These are phyloP conservation scores for Vanderwaltozyma yarrowii DNA, from an alignment of 805 yeast species.

Conservation along the genomic window DNA sequence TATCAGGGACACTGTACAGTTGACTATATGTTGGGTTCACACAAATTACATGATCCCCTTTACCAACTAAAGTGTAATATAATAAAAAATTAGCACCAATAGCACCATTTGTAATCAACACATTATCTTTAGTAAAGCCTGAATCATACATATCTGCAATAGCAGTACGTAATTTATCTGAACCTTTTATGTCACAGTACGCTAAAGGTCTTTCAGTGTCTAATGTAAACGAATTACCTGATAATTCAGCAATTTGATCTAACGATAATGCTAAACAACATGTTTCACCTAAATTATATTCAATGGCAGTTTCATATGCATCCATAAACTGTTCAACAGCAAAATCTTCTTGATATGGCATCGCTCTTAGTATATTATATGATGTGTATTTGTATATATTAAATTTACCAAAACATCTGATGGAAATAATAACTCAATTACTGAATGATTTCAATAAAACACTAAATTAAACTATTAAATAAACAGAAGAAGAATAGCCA, in stretches of 20 bases:
- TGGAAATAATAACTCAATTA: too few species aligned
- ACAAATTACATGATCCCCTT: slow-evolving; percentile 39
- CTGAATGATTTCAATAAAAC: too few species aligned
- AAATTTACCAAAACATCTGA: too few species aligned
- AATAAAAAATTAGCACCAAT: slow-evolving; percentile 44
- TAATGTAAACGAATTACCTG: slow-evolving; percentile 20
- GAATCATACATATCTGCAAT: slow-evolving; percentile 31
- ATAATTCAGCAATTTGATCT: slow-evolving; percentile 28
- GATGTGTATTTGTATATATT: too few species aligned
- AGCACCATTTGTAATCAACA: slow-evolving; percentile 44
- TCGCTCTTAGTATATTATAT: too few species aligned
- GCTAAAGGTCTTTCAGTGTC: slow-evolving; percentile 26
- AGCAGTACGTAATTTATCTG: slow-evolving; percentile 29
- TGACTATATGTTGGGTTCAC: slow-evolving; percentile 44
- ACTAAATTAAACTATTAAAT: too few species aligned
- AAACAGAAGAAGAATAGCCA: too few species aligned
- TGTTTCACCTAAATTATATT: slow-evolving; percentile 41
- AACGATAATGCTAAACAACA: slow-evolving; percentile 39
- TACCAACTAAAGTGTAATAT: slow-evolving; percentile 35
- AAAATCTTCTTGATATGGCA: slow-evolving; percentile 39
- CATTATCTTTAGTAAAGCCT: slow-evolving; percentile 26
- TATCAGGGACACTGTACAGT: slow-evolving; percentile 36
- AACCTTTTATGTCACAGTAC: slow-evolving; percentile 40
- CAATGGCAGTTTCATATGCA: slow-evolving; percentile 32
- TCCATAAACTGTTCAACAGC: slow-evolving; percentile 49